Percentiles rank a stretch among this genome's conserved stretches.
Conservation (phyloP, 2,329 filamentous ascomycete species). For the Colletotrichum scovillei region DNA sequence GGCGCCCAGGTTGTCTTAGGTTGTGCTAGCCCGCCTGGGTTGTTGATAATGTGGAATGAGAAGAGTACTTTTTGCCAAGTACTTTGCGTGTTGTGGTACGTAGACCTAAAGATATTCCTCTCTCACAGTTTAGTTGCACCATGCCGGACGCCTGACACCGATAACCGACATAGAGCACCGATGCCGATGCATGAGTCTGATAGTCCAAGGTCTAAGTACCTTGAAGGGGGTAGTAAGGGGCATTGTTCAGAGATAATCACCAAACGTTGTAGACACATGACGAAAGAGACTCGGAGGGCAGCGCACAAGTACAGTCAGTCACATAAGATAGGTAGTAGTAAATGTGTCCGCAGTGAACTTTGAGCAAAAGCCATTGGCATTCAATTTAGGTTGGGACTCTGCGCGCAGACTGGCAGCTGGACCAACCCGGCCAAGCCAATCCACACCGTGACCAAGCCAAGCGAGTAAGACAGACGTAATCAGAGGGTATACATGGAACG, state of each 20-base stretch:
- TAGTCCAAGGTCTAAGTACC: neutral
- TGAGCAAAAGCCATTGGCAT: neutral
- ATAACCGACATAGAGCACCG: neutral
- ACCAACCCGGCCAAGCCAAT: constrained; percentile 18
- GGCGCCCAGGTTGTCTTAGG: constrained; percentile 28
- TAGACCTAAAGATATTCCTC: neutral
- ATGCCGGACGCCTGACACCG: neutral
- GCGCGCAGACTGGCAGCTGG: neutral
- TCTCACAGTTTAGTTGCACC: neutral
- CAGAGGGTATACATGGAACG: constrained; percentile 12
- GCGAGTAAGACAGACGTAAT: constrained; percentile 8
- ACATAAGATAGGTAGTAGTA: no score
- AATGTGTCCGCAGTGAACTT: neutral
- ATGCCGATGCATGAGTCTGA: neutral
- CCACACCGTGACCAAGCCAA: neutral
- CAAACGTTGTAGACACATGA: neutral
- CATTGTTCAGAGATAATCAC: neutral
- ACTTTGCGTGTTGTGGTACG: neutral
- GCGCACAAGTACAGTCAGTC: neutral
- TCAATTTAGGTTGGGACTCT: constrained; percentile 22
- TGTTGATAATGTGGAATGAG: neutral
- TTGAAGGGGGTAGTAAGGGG: neutral
- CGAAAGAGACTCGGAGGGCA: neutral
- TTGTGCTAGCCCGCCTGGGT: constrained; percentile 21
- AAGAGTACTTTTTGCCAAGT: neutral